Evolutionary conservation across 441 rosid species (phyloP).

Genomic region (Gossypium gossypioides): DNA sequence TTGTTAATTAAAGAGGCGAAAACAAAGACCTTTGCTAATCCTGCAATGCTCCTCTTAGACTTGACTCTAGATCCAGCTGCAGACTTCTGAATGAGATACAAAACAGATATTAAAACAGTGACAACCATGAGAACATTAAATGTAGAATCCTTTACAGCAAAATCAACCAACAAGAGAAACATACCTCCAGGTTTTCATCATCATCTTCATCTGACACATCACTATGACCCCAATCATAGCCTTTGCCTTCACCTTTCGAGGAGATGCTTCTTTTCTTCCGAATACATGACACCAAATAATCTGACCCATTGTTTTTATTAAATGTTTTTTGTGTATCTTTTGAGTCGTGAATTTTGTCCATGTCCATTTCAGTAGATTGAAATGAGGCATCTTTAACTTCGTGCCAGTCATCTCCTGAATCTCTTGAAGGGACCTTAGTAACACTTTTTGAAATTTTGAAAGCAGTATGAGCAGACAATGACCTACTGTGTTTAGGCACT

Average conservation of each 20-base stretch:
- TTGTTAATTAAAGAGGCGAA: neutral
- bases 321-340: constrained; percentile 20
- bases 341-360: constrained; percentile 27
- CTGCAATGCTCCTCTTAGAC: constrained; percentile 63
- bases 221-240: constrained; percentile 32
- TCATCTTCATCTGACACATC: constrained; percentile 37
- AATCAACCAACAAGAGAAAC: constrained; percentile 4
- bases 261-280: constrained; percentile 35
- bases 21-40: constrained; percentile 60
- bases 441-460: constrained; percentile 38
- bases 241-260: constrained; percentile 36
- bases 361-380: constrained; percentile 21
- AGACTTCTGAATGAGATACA: constrained; percentile 30
- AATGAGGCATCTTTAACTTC: constrained; percentile 22
- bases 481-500: constrained; percentile 67
- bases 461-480: constrained; percentile 53
- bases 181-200: constrained; percentile 50
- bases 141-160: constrained; percentile 1
- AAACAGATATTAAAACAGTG: constrained; percentile 6
- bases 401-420: constrained; percentile 30
- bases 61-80: constrained; percentile 56
- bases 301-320: constrained; percentile 32
- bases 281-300: constrained; percentile 30
- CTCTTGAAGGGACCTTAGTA: constrained; percentile 27
- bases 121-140: constrained; percentile 8